Evolutionary conservation across 2,329 filamentous ascomycete genomes (phyloP).

Genomic region (Ophiocordyceps unilateralis): DNA sequence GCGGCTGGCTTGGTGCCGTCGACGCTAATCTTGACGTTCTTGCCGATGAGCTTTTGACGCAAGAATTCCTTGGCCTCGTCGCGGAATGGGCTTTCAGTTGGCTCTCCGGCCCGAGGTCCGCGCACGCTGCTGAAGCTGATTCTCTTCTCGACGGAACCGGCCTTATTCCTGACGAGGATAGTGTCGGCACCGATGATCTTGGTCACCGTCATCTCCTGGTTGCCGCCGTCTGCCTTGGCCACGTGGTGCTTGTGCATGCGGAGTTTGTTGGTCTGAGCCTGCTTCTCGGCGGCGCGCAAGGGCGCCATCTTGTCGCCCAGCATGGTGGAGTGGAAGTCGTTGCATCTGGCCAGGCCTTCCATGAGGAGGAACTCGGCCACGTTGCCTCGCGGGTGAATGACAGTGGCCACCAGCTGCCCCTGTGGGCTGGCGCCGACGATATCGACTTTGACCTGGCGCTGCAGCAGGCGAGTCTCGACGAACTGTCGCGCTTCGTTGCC

Average conservation of each 20-base stretch:
- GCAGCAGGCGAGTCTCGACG: slow-evolving; percentile 70
- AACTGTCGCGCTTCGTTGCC: slow-evolving; percentile 81
- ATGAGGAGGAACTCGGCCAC: slow-evolving; percentile 84
- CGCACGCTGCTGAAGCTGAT: slow-evolving; percentile 86
- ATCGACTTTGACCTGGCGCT: slow-evolving; percentile 68
- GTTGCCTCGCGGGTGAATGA: slow-evolving; percentile 80
- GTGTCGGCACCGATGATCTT: slow-evolving; percentile 83
- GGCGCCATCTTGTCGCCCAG: slow-evolving; percentile 76
- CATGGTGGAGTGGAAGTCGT: slow-evolving; percentile 89
- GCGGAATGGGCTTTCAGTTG: slow-evolving; percentile 72
- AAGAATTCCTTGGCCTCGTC: slow-evolving; percentile 94
- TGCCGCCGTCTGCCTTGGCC: slow-evolving; percentile 46
- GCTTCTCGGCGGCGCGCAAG: slow-evolving; percentile 72
- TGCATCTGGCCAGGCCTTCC: slow-evolving; percentile 78
- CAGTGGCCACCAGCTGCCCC: slow-evolving; percentile 72
- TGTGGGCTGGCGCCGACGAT: slow-evolving; percentile 80
- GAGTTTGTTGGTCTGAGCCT: slow-evolving; percentile 58
- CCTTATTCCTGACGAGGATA: slow-evolving; percentile 69
- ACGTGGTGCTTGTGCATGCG: slow-evolving; percentile 73
- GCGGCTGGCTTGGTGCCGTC: slow-evolving; percentile 81
- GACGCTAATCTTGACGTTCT: slow-evolving; percentile 77
- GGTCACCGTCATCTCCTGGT: slow-evolving; percentile 66
- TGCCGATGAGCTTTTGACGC: slow-evolving; percentile 85
- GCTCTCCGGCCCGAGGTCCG: slow-evolving; percentile 77
- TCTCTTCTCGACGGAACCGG: slow-evolving; percentile 65